phyloP scores from a whole-genome alignment of 768 basidiomycete species.

The Termitomyces sp. region DNA sequence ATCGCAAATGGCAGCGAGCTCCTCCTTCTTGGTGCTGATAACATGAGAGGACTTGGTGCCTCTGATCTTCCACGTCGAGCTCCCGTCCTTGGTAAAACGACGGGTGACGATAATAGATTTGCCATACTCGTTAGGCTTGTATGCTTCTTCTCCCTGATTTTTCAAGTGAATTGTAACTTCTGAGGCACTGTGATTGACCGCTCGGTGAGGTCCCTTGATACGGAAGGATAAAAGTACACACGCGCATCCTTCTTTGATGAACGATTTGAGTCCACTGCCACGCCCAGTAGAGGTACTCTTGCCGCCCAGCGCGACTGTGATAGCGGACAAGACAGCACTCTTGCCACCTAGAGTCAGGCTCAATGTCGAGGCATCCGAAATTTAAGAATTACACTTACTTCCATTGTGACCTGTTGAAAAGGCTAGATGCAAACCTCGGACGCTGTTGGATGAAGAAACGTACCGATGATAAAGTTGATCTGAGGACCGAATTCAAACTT shows the following conservation, averaged over 20 bases:
- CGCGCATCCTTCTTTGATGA: slow-evolving; percentile 81
- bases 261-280: slow-evolving; percentile 76
- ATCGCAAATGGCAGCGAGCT: slow-evolving; percentile 84
- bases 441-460: background rate
- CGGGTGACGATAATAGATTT: slow-evolving; percentile 82
- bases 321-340: slow-evolving; percentile 89
- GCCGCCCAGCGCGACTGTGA: slow-evolving; percentile 90
- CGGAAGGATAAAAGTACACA: slow-evolving; percentile 27
- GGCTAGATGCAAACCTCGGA: background rate
- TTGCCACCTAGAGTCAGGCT: slow-evolving; percentile 67
- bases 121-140: slow-evolving; percentile 78
- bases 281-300: slow-evolving; percentile 91
- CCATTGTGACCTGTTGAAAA: slow-evolving; percentile 73
- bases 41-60: slow-evolving; percentile 32
- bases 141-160: slow-evolving; percentile 91
- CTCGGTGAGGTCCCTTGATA: background rate
- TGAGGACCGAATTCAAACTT: slow-evolving; percentile 85
- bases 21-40: slow-evolving; percentile 75
- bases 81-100: slow-evolving; percentile 69
- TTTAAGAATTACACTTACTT: slow-evolving; percentile 36
- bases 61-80: slow-evolving; percentile 79
- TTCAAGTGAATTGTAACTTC: slow-evolving; percentile 79
- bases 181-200: slow-evolving; percentile 38
- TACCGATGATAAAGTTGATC: slow-evolving; percentile 96
- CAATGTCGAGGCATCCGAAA: background rate